Conservation (phyloP, 768 basidiomycete genomes). For the Leucocoprinus birnbaumii region DNA sequence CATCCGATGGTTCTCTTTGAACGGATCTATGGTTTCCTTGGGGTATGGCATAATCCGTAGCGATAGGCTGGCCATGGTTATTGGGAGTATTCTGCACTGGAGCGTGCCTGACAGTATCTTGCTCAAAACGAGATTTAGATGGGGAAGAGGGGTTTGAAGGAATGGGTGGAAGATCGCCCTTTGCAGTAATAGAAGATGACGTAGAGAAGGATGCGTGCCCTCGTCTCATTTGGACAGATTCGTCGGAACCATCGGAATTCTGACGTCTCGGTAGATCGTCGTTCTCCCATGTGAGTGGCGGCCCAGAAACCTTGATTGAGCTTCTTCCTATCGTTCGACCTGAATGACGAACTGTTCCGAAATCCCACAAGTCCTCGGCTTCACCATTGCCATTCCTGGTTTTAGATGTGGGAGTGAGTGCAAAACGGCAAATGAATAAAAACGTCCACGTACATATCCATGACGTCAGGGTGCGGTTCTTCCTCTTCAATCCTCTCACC, state of each 20-base stretch:
- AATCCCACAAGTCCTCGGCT: constrained; percentile 92
- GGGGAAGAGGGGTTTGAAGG: constrained; percentile 26
- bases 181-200: constrained; percentile 44
- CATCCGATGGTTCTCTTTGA: constrained; percentile 54
- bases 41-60: constrained; percentile 16
- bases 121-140: constrained; percentile 37
- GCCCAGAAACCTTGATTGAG: constrained; percentile 58
- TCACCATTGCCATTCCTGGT: constrained; percentile 53
- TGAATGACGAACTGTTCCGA: constrained; percentile 89
- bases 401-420: background rate
- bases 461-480: constrained; percentile 47
- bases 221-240: constrained; percentile 25
- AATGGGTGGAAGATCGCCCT: constrained; percentile 61
- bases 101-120: constrained; percentile 68
- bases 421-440: background rate
- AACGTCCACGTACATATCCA: constrained; percentile 56
- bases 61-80: constrained; percentile 1
- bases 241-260: constrained; percentile 34
- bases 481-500: constrained; percentile 75
- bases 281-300: constrained; percentile 80
- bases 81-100: constrained; percentile 24
- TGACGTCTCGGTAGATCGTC: constrained; percentile 42
- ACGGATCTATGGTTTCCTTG: constrained; percentile 28
- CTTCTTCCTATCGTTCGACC: constrained; percentile 70
- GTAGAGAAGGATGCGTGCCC: constrained; percentile 29